Conservation (phyloP, 345 rosid species). For the Murraya paniculata region DNA sequence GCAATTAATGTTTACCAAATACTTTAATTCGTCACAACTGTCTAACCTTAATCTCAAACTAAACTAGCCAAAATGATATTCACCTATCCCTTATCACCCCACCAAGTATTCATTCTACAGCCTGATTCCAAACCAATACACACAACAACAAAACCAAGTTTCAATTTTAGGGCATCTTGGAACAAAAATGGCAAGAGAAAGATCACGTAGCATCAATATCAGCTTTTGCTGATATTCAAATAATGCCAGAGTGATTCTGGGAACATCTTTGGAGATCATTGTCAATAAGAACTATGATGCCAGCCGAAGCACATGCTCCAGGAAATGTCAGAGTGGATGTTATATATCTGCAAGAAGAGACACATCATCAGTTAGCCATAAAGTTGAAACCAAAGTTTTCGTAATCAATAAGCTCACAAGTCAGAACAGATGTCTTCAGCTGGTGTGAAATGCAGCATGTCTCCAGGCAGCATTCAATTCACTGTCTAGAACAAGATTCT, state of each 20-base stretch:
- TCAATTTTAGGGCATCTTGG: background rate
- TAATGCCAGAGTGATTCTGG: slow-evolving; percentile 40
- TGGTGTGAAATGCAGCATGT: background rate
- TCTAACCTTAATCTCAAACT: too few relatives aligned
- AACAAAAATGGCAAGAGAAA: background rate
- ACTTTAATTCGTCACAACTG: too few relatives aligned
- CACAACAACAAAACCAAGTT: background rate
- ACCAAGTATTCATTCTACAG: slow-evolving; percentile 1
- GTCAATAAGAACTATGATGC: slow-evolving; percentile 74
- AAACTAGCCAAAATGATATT: background rate
- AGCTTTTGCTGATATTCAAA: background rate
- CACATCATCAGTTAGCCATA: background rate
- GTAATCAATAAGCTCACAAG: background rate
- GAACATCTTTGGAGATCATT: slow-evolving; percentile 58
- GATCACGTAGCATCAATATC: background rate
- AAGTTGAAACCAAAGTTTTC: background rate
- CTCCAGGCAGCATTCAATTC: background rate
- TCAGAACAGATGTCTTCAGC: background rate
- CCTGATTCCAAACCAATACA: slow-evolving; percentile 21
- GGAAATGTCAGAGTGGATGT: slow-evolving; percentile 66
- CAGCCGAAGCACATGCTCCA: slow-evolving; percentile 78
- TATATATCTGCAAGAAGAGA: slow-evolving; percentile 45
- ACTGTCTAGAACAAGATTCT: background rate
- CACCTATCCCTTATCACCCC: background rate
- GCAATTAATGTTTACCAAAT: too few relatives aligned